phyloP scores from a whole-genome alignment of 192 early-diverging fungal genomes.

The Coemansia sp. region DNA sequence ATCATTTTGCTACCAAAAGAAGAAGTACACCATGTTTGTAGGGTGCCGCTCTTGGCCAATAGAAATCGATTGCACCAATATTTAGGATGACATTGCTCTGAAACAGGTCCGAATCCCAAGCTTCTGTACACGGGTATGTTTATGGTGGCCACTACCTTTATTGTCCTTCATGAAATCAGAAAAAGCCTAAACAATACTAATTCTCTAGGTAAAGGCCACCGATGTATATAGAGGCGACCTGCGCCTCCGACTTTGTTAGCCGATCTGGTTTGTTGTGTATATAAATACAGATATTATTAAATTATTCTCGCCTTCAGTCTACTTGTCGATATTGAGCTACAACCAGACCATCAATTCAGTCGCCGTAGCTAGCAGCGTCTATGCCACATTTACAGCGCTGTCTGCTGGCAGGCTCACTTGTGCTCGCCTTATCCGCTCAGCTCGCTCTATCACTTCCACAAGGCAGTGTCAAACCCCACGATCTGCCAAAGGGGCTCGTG shows the following conservation, averaged over 20 bases:
- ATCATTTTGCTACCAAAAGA: too few species aligned
- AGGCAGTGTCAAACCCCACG: not conserved
- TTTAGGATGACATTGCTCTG: not conserved
- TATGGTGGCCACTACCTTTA: not conserved
- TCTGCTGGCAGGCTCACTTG: conserved; percentile 2
- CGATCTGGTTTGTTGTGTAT: not conserved
- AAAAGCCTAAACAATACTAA: not conserved
- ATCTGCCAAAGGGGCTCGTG: not conserved
- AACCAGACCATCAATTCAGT: not conserved
- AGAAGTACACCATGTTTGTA: too few species aligned
- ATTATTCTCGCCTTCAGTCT: not conserved
- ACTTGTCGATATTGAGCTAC: not conserved
- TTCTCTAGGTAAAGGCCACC: not conserved
- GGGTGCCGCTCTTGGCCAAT: not conserved
- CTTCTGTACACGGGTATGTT: not conserved
- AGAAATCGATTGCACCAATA: not conserved
- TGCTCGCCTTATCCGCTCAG: not conserved
- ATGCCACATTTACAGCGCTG: conserved; percentile 9
- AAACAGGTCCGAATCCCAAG: not conserved
- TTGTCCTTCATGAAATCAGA: not conserved
- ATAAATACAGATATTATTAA: not conserved
- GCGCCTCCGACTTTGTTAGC: not conserved
- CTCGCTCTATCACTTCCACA: not conserved
- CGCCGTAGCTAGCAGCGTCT: not conserved
- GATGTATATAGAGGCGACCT: not conserved